Evolutionary conservation across 805 yeast genomes (phyloP), one percentile per base, ranked within the genome.

Genomic region (Nakazawaea wyomingensis): DNA sequence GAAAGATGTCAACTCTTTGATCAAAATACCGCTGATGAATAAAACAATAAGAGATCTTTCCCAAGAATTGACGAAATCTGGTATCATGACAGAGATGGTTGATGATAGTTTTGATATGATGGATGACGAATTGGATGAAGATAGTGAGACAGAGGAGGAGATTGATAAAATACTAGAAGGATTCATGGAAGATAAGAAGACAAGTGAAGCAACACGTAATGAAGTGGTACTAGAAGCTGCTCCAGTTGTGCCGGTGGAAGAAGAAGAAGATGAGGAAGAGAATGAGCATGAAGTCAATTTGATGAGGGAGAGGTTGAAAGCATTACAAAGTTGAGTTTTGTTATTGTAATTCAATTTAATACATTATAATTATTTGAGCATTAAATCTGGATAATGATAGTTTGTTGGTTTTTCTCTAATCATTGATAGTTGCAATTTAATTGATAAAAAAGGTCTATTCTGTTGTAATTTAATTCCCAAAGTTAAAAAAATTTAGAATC

Each of bases 1-100:
- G 97, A 78, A 73, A 55, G 96, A 91, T 45, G 93, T 93, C 43
- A 90, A 88, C 58, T 73, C 74, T 35, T 68, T 93, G 54, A 82
- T 90, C 1, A 72, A 72, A 48, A 58, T 93, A 41, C 97, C 98
- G 0, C 89, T 84, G 50, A 64, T 93, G 41, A 79, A 80, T 53
- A 79, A 76, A 9, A 82, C 95, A 0, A 88, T 91, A 85, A 83
- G 83, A 55, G 95, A 84, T 52, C 65, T 93, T 45, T 85, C 91
- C 47, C 82, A 76, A 55, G 99, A 93, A 63, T 71, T 91, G 53
- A 80, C 85, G 78, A 85, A 82, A 61, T 77, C 85, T 10, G 93
- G 93, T 0, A 76, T 93, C 35, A 88, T 93, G 42, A 87, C 86
- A 51, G 99, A 93, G 58, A 93, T 93, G 98, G 82, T 90, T 58